Conservation (phyloP, 345 rosid species). For the Turnera subulata region DNA sequence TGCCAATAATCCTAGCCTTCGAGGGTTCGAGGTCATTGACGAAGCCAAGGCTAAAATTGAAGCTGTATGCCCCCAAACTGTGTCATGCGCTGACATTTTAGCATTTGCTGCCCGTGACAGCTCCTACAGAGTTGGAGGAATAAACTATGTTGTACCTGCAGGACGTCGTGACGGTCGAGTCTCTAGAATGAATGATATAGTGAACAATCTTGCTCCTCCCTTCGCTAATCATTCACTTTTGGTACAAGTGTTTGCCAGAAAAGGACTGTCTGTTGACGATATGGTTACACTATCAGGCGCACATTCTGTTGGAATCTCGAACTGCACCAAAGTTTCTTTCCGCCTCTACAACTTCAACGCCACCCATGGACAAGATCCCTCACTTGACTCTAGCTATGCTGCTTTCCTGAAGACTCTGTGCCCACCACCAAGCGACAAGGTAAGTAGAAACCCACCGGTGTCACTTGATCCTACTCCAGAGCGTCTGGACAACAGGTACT, state of each 20-base stretch:
- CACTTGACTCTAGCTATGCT: constrained; percentile 15
- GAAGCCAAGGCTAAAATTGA: constrained; percentile 11
- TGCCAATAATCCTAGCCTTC: constrained; percentile 11
- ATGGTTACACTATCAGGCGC: constrained; percentile 33
- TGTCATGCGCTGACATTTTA: constrained; percentile 13
- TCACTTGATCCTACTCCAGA: constrained; percentile 3
- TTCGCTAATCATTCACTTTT: constrained; percentile 18
- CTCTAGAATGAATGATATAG: constrained; percentile 1
- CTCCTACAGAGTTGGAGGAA: constrained; percentile 10
- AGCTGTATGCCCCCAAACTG: constrained; percentile 7
- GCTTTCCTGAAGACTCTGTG: constrained; percentile 12
- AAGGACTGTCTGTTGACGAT: constrained; percentile 18
- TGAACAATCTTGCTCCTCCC: constrained; percentile 9
- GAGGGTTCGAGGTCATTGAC: constrained; percentile 22
- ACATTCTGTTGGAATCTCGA: constrained; percentile 22
- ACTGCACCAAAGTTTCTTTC: constrained; percentile 16
- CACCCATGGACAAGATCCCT: constrained; percentile 7
- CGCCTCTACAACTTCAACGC: constrained; percentile 13
- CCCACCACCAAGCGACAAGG: neutral
- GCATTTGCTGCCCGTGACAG: constrained; percentile 17
- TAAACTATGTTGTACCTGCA: constrained; percentile 12
- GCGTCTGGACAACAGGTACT: constrained; percentile 10
- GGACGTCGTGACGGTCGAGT: constrained; percentile 11
- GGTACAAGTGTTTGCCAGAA: constrained; percentile 9
- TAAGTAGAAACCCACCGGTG: neutral